Evolutionary conservation across 805 yeast species (phyloP), one percentile per base, ranked within the genome.

Genomic region (Wickerhamomyces silvicola): DNA sequence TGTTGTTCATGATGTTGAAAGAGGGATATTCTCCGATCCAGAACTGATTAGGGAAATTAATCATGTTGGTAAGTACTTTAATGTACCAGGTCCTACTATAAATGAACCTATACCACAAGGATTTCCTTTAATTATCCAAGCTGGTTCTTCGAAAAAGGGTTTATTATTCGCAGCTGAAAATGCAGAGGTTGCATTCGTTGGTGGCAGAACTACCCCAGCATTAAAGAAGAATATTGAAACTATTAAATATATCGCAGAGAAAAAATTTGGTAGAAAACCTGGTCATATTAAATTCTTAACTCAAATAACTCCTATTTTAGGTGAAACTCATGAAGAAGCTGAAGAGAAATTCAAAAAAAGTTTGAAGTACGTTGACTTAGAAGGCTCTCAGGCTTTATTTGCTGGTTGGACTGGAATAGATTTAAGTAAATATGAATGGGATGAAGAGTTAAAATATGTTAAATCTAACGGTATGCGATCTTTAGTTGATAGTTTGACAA

Each of bases 371-470:
- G 61, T 56, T 6, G 63, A 58, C 35, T 26, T 50, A 8, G 66
- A 59, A 32, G 68, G 66, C 9, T 64, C 63, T 2, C 62, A 59
- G 30, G 64, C 62, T 2, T 41, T 62, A 12, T 62, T 63, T 37
- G 52, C 64, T 26, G 67, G 67, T 6, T 60, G 66, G 63, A 60
- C 64, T 3, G 68, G 67, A 3, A 48, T 60, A 28, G 66, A 62
- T 30, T 47, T 62, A 21, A 51, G 58, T 21, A 41, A 55, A 28
- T 61, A 47, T 40, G 50, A 39, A 11, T 40, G 45, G 33, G 62
- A 57, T 18, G 59, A 60, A 30, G 65, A 60, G 31, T 41, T 62
- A 36, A 24, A 44, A 43, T 21, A 45, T 40, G 22, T 52, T 39
- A 21, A 39, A 44, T 51, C 55, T 3, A 54, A 58, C 33, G 60